Base-by-base conservation (phyloP, 2,329 filamentous ascomycete species). In the Colletotrichum coccodes region DNA sequence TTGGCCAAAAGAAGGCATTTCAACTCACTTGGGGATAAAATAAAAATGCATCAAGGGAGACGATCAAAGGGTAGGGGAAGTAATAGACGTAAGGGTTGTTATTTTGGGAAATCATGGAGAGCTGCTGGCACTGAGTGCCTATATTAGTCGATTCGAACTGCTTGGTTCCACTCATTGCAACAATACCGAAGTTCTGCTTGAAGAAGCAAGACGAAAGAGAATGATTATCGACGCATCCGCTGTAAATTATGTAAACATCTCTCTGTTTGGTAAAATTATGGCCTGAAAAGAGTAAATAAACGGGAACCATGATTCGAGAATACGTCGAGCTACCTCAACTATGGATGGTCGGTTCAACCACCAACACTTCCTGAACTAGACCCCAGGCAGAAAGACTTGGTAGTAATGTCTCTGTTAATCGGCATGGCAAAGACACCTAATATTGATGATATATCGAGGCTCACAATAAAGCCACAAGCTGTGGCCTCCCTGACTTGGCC, bases 81-180 rank as follows among this genome's bases (percentile, higher is more conserved):
- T 68, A 68, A 40, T 68, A 68, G 4, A 68, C 14, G 49, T 68
- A 68, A 1, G 65, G 65, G 18, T 68, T 68, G 61, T 68, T 49
- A 47, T 60, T 65, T 1, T 68, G 61, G 3, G 65, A 68, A 26
- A 68, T 65, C 40, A 32, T 65, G 30, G 61, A 65, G 6, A 59
- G 52, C 49, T 49, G 44, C 6, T 68, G 61, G 49, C 65, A 65
- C 40, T 68, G 65, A 7, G 61, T 65, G 3, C 47, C 65, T 61
- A 68, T 65, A 34, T 68, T 68, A 26, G 40, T 56, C 11, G 65
- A 32, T 2, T 68, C 65, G 6, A 68, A 68, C 47, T 68, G 65
- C 7, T 56, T 68, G 38, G 46, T 60, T 18, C 23, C 40, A 6
- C 65, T 68, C 2, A 32, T 44, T 16, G 65, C 65, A 4, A 68